Conservation (phyloP, 495 filamentous ascomycete species). For the Friedmanniomyces simplex region DNA sequence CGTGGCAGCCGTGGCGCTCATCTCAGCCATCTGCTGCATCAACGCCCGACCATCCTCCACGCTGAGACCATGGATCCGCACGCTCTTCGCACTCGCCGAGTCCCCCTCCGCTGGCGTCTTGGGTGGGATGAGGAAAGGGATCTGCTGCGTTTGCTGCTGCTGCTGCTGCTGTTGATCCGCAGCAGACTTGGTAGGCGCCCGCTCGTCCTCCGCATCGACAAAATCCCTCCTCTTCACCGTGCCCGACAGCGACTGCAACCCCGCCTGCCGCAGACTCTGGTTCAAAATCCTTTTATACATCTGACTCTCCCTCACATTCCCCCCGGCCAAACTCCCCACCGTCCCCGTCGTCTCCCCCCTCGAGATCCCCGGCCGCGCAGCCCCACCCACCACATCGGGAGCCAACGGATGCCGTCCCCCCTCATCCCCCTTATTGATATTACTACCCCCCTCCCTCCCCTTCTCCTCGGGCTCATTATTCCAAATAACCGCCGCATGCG, state of each 20-base stretch:
- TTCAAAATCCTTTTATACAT: constrained; percentile 89
- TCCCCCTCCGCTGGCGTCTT: constrained; percentile 40
- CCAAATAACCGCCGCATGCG: constrained; percentile 96
- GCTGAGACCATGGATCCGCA: constrained; percentile 54
- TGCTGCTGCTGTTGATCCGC: not conserved
- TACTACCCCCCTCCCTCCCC: constrained; percentile 34
- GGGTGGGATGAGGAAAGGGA: constrained; percentile 32
- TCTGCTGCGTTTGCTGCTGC: not conserved
- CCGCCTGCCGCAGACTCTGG: constrained; percentile 74
- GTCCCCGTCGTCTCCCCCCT: constrained; percentile 1
- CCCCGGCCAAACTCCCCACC: constrained; percentile 13
- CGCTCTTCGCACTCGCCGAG: constrained; percentile 24
- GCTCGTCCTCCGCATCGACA: constrained; percentile 1
- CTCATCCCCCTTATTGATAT: constrained; percentile 15
- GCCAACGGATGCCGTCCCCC: not conserved
- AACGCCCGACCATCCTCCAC: constrained; percentile 70
- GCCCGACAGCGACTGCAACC: constrained; percentile 34
- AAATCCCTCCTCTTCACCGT: constrained; percentile 11
- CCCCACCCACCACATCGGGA: not conserved
- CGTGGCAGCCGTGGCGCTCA: constrained; percentile 83
- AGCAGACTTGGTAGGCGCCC: too few relatives aligned
- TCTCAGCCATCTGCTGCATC: constrained; percentile 74
- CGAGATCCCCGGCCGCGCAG: constrained; percentile 2
- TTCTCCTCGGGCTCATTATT: constrained; percentile 80
- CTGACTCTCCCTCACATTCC: constrained; percentile 62